Percentiles rank a stretch among this genome's conserved stretches.
phyloP scores from a whole-genome alignment of 2,329 filamentous ascomycete species.

The Phyllosticta ampelicida region DNA sequence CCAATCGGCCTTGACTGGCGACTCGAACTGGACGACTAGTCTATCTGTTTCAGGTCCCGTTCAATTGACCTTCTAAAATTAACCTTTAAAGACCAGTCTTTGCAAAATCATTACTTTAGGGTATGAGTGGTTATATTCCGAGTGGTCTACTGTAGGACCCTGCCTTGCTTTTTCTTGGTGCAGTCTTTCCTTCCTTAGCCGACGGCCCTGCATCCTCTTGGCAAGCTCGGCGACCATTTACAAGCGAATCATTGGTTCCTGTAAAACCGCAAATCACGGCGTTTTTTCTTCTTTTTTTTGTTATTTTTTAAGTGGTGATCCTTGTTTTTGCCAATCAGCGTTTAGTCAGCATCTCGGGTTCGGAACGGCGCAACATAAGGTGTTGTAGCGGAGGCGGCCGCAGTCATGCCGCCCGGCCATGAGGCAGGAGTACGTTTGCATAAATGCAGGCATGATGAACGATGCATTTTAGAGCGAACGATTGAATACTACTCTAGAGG shows the following conservation, averaged over 20 bases:
- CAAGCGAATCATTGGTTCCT: background rate
- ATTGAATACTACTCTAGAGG: background rate
- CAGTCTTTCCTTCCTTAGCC: background rate
- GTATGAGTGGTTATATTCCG: no score
- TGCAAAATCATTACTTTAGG: no score
- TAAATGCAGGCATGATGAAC: background rate
- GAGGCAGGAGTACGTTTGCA: background rate
- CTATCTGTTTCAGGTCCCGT: background rate
- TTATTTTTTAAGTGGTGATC: no score
- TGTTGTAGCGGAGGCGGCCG: background rate
- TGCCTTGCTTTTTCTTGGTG: background rate
- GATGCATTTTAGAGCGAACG: background rate
- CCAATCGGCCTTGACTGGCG: background rate
- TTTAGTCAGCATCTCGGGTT: background rate
- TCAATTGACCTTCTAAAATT: background rate
- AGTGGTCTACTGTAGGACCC: background rate
- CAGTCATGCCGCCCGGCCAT: background rate
- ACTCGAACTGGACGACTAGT: background rate
- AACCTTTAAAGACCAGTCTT: background rate
- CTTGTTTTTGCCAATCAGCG: background rate
- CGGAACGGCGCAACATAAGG: background rate
- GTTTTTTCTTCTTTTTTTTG: background rate
- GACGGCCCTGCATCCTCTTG: background rate
- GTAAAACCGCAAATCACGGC: background rate
- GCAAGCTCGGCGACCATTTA: background rate